Conservation (phyloP, 2,329 filamentous ascomycete species). For the Alternaria hordeiaustralica region DNA sequence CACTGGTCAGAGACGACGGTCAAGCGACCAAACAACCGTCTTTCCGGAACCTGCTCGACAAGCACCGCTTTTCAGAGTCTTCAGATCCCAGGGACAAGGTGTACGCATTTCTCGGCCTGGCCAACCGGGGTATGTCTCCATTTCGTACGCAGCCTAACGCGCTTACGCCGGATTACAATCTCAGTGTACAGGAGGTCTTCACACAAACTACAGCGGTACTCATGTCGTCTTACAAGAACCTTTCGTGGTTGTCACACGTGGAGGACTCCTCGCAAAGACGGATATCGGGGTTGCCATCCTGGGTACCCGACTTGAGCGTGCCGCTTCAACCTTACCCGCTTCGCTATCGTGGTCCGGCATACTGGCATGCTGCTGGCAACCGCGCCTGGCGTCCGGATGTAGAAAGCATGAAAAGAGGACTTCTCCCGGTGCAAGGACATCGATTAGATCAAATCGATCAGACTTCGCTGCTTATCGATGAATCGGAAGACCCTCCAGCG, state of each 20-base stretch:
- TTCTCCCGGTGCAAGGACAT: background rate
- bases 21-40: constrained; percentile 10
- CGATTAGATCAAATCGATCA: background rate
- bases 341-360: constrained; percentile 22
- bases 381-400: constrained; percentile 12
- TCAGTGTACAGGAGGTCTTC: constrained; percentile 29
- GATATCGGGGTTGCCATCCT: constrained; percentile 28
- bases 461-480: background rate
- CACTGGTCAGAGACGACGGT: background rate
- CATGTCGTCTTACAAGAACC: constrained; percentile 22
- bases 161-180: constrained; percentile 29
- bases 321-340: constrained; percentile 32
- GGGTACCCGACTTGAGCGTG: constrained; percentile 37
- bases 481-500: background rate
- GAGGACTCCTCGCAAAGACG: constrained; percentile 27
- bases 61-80: constrained; percentile 31
- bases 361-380: constrained; percentile 24
- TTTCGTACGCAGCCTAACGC: constrained; percentile 24
- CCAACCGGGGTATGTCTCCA: constrained; percentile 21
- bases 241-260: constrained; percentile 32
- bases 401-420: background rate
- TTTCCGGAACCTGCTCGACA: constrained; percentile 28
- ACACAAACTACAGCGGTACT: constrained; percentile 21
- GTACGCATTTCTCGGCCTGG: constrained; percentile 36
- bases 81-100: constrained; percentile 40